Evolutionary conservation across 192 early-diverging fungal genomes (phyloP), one percentile per base, ranked within the genome.

Genomic region (Linnemannia schmuckeri): DNA sequence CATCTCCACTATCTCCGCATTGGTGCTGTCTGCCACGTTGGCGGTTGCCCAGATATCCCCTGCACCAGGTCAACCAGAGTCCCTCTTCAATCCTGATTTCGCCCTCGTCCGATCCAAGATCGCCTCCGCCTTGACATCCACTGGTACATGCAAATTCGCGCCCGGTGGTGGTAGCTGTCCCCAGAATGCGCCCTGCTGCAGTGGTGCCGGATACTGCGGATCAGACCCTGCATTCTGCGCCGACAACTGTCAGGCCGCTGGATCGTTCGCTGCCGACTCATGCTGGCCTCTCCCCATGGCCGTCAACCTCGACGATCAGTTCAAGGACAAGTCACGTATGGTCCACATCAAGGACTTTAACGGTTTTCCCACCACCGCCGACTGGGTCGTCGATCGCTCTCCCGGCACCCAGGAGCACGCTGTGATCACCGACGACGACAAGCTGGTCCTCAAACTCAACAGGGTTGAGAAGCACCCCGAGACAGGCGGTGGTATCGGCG

Each of bases 231-330:
- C 82, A 18, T 83, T 83, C 66, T 83, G 82, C 69, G 76, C 82
- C 10, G 82, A 83, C 61, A 30, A 77, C 6, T 83, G 82, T 33
- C 77, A 78, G 22, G 68, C 77, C 15, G 44, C 61, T 18, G 82
- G 82, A 10, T 83, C 82, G 0, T 83, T 75, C 37, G 77, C 82
- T 5, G 38, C 77, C 0, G 82, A 83, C 57, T 88, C 88, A 3
- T 88, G 88, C 74, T 88, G 80, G 72, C 88, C 88, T 18, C 27
- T 81, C 38, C 88, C 88, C 42, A 80, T 74, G 81, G 82, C 82
- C 38, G 52, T 75, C 42, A 74, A 37, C 37, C 24, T 84, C 7
- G 40, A 84, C 13, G 88, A 88, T 30, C 82, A 88, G 13, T 88
- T 88, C 42, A 72, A 75, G 18, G 72, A 88, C 27, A 75, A 79